These are phyloP conservation scores for Clarireedia monteithiana DNA, from an alignment of 2,329 filamentous ascomycete species.

Conservation along the genomic window DNA sequence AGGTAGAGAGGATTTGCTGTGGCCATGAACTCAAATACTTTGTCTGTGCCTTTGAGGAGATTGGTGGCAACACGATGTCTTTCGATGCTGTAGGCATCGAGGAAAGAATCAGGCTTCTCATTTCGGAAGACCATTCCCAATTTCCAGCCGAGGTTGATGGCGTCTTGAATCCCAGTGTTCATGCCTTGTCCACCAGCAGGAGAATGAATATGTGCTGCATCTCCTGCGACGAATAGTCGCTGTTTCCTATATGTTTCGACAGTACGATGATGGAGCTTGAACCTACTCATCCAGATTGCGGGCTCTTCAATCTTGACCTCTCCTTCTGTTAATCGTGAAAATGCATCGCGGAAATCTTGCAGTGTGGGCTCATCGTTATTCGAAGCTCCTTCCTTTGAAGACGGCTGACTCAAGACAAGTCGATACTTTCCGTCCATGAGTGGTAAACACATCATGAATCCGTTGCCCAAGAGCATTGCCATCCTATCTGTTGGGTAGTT, in stretches of 20 bases:
- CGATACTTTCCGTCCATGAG: slow-evolving; percentile 24
- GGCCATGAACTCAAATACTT: slow-evolving; percentile 33
- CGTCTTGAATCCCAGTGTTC: slow-evolving; percentile 32
- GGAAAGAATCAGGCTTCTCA: slow-evolving; percentile 30
- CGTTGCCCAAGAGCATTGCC: slow-evolving; percentile 27
- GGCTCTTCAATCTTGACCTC: slow-evolving; percentile 18
- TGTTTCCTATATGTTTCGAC: slow-evolving; percentile 37
- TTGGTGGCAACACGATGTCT: slow-evolving; percentile 37
- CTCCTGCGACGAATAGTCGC: slow-evolving; percentile 30
- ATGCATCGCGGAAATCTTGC: slow-evolving; percentile 28
- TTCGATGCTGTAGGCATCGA: slow-evolving; percentile 42
- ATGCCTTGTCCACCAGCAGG: slow-evolving; percentile 33
- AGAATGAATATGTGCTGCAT: slow-evolving; percentile 32
- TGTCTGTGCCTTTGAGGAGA: slow-evolving; percentile 36
- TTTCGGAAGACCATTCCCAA: slow-evolving; percentile 27
- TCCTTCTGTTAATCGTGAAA: slow-evolving; percentile 27
- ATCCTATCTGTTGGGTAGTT: slow-evolving; percentile 1
- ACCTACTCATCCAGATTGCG: slow-evolving; percentile 36
- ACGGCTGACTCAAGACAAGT: slow-evolving; percentile 21
- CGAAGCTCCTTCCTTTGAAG: slow-evolving; percentile 5
- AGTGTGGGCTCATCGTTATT: slow-evolving; percentile 21
- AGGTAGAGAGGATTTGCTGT: slow-evolving; percentile 31
- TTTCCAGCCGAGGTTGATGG: slow-evolving; percentile 32
- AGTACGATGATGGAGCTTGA: slow-evolving; percentile 38
- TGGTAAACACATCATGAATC: slow-evolving; percentile 33